A percentile compares a stretch with the other conserved stretches of the same genome.
phyloP scores from a whole-genome alignment of 2,329 filamentous ascomycete genomes.

The Talaromyces sp. region DNA sequence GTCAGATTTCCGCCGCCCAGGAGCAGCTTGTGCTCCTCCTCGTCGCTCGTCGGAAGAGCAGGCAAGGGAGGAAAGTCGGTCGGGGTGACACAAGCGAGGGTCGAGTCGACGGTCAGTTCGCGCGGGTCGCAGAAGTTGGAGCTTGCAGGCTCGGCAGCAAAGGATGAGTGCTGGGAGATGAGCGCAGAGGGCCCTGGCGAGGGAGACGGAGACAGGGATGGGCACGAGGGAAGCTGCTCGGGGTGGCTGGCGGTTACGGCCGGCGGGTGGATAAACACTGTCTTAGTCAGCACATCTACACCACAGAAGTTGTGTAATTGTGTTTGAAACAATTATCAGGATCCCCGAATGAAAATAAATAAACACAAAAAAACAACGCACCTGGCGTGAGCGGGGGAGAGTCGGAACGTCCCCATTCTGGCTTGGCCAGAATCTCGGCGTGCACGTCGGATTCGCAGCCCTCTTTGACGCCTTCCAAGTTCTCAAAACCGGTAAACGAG shows the following conservation, averaged over 20 bases:
- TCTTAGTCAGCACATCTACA: slow-evolving; percentile 17
- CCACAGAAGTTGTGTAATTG: too few relatives aligned
- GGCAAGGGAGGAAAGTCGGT: slow-evolving; percentile 58
- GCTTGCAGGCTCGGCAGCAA: slow-evolving; percentile 60
- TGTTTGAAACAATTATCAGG: too few relatives aligned
- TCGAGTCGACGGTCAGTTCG: slow-evolving; percentile 66
- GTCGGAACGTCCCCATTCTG: slow-evolving; percentile 70
- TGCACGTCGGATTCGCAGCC: slow-evolving; percentile 64
- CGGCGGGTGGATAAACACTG: slow-evolving; percentile 63
- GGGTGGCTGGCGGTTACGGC: slow-evolving; percentile 60
- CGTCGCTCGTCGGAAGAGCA: slow-evolving; percentile 44
- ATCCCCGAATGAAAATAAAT: too few relatives aligned
- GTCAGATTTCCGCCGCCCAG: slow-evolving; percentile 31
- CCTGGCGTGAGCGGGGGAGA: slow-evolving; percentile 88
- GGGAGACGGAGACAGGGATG: slow-evolving; percentile 81
- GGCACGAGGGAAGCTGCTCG: slow-evolving; percentile 71
- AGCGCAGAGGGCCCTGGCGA: slow-evolving; percentile 68
- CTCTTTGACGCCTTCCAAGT: slow-evolving; percentile 63
- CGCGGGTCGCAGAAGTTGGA: slow-evolving; percentile 88
- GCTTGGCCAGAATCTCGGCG: slow-evolving; percentile 64
- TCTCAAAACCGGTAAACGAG: slow-evolving; percentile 67
- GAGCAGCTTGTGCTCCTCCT: slow-evolving; percentile 33
- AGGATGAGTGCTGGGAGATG: slow-evolving; percentile 71
- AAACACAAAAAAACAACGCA: slow-evolving; percentile 44
- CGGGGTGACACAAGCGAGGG: slow-evolving; percentile 42